Conservation (phyloP, 176 grass and related monocot species). For the Poa annua region DNA sequence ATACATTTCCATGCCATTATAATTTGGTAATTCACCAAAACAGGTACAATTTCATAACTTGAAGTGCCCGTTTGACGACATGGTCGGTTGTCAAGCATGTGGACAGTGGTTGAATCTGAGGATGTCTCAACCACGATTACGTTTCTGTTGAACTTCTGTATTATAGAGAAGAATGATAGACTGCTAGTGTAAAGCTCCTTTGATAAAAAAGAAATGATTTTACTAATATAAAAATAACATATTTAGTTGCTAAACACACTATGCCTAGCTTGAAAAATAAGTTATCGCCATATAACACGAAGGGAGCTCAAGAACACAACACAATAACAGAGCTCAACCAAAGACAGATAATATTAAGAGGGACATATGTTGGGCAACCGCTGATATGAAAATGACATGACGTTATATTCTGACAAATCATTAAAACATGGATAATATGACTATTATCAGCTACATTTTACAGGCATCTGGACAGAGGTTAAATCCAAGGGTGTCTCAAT, state of each 20-base stretch:
- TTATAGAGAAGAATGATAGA: background rate
- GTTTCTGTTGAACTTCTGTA: background rate
- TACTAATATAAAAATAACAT: background rate
- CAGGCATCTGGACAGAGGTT: background rate
- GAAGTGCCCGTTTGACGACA: background rate
- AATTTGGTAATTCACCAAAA: background rate
- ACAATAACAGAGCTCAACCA: background rate
- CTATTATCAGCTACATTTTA: background rate
- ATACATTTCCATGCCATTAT: background rate
- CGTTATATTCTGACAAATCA: background rate
- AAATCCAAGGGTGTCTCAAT: background rate
- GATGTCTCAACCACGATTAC: background rate
- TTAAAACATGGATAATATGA: background rate
- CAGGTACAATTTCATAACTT: background rate
- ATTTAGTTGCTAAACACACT: background rate
- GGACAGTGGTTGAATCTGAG: background rate
- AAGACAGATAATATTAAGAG: background rate
- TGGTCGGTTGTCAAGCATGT: background rate
- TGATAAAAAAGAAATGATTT: background rate
- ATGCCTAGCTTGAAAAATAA: background rate
- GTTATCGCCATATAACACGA: background rate
- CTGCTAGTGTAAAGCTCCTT: background rate
- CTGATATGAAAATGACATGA: background rate
- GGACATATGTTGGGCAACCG: background rate
- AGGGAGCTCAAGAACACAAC: background rate